phyloP scores from a whole-genome alignment of 345 rosid genomes.

The Gossypium anomalum region DNA sequence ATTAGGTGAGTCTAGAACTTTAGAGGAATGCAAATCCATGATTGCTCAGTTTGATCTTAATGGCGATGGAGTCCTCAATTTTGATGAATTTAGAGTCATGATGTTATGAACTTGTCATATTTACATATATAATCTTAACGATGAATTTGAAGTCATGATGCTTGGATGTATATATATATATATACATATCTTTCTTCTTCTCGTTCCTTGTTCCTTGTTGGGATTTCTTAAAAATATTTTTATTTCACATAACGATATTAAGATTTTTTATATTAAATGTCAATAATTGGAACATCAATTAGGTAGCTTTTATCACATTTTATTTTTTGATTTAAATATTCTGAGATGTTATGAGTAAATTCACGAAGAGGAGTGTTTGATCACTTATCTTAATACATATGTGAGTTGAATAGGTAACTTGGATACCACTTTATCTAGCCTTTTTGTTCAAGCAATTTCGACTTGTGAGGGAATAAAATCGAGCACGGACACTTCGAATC shows the following conservation, averaged over 20 bases:
- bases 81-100: slow-evolving; percentile 48
- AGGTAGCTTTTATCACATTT: too few relatives aligned
- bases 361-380: accelerated
- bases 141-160: slow-evolving; percentile 47
- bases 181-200: not conserved
- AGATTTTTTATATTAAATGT: too few relatives aligned
- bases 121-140: slow-evolving; percentile 27
- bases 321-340: too few relatives aligned
- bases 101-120: slow-evolving; percentile 20
- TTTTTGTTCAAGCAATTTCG: too few relatives aligned
- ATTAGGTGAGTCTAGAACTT: slow-evolving; percentile 38
- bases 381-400: too few relatives aligned
- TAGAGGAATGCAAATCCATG: slow-evolving; percentile 42
- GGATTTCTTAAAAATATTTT: not conserved
- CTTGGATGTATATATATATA: not conserved
- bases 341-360: too few relatives aligned
- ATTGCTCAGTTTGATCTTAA: slow-evolving; percentile 40
- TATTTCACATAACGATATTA: too few relatives aligned
- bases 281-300: too few relatives aligned
- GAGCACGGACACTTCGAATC: too few relatives aligned
- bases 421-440: too few relatives aligned
- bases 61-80: slow-evolving; percentile 48
- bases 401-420: too few relatives aligned
- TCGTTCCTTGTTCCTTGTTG: not conserved
- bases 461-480: too few relatives aligned